A percentile compares a stretch with the other conserved stretches of the same genome.
phyloP scores from a whole-genome alignment of 495 filamentous ascomycete genomes.

The Neurospora terricola region DNA sequence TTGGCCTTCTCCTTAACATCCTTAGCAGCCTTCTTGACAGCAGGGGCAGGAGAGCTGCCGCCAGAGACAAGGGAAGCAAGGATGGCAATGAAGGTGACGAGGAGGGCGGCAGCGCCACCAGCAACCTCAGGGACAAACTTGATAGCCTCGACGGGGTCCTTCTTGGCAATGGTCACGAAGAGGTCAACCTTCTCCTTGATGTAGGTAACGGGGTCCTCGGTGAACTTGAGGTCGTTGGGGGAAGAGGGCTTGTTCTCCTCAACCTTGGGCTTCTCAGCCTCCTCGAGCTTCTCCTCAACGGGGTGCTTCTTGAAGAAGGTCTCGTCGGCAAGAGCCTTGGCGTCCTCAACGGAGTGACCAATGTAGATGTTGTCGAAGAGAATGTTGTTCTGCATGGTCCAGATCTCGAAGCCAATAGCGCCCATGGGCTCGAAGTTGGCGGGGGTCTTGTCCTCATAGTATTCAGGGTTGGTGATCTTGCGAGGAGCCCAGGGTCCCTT shows the following conservation, averaged over 20 bases:
- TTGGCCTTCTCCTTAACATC: slow-evolving; percentile 65
- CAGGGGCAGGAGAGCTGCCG: slow-evolving; percentile 30
- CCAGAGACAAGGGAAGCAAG: slow-evolving; percentile 44
- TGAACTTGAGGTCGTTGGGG: slow-evolving; percentile 72
- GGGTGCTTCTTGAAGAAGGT: slow-evolving; percentile 88
- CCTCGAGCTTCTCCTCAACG: slow-evolving; percentile 75
- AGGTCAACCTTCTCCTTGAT: slow-evolving; percentile 85
- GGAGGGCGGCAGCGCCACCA: slow-evolving; percentile 60
- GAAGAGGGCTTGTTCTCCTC: slow-evolving; percentile 54
- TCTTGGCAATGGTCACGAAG: slow-evolving; percentile 76
- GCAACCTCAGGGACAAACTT: slow-evolving; percentile 89
- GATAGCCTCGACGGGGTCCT: slow-evolving; percentile 80
- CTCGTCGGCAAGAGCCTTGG: slow-evolving; percentile 79
- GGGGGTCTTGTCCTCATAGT: slow-evolving; percentile 95
- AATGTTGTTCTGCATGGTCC: slow-evolving; percentile 99
- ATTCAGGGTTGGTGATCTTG: slow-evolving; percentile 95
- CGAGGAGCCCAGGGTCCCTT: slow-evolving; percentile 91
- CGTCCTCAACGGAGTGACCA: slow-evolving; percentile 92
- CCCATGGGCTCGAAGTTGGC: slow-evolving; percentile 97
- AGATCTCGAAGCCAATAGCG: slow-evolving; percentile 97
- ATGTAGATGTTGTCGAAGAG: slow-evolving; percentile 99
- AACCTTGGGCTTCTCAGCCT: slow-evolving; percentile 70
- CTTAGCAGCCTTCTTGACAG: slow-evolving; percentile 47
- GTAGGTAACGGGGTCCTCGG: slow-evolving; percentile 83
- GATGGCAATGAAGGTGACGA: slow-evolving; percentile 58